Evolutionary conservation across 768 basidiomycete genomes (phyloP), one percentile per base, ranked within the genome.

Genomic region (Termitomyces sp.): DNA sequence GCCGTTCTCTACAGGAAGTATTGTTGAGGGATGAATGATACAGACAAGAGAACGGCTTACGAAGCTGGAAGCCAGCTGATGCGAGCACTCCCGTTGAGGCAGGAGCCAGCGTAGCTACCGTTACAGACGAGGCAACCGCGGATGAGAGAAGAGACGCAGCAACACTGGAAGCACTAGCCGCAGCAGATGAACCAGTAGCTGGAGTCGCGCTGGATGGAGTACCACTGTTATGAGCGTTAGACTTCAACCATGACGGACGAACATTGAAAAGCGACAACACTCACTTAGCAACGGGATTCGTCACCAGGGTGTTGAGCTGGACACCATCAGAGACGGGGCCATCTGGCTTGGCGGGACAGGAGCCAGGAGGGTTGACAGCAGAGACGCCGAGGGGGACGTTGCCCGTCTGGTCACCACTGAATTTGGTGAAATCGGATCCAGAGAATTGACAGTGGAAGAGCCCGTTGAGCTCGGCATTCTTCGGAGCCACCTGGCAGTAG

Each of bases 361-460:
- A 78, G 0, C 78, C 77, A 14, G 75, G 69, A 2, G 77, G 77
- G 61, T 66, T 73, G n/a, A 79, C 64, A 14, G 71, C 67, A 1
- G 49, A 65, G 14, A 67, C 64, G 19, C 79, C 79, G 54, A 79
- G 75, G 6, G 79, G 79, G 53, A 78, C 66, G 40, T 76, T 81
- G 3, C 79, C 79, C 6, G 72, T 65, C 27, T 70, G 68, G 40
- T 73, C 73, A 41, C 74, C 73, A 25, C 69, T 74, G 62, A 81
- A 79, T 17, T 67, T 64, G 17, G 73, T 63, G 59, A 74, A 73
- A 52, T 79, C 71, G 0, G 75, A 71, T 10, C 76, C 72, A 2
- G 65, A 63, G 60, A 79, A 79, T 63, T 81, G 78, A 59, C 79
- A 80, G 45, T 81, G 79, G 75, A 81, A 80, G n/a, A 81, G 68